Evolutionary conservation across 2,329 filamentous ascomycete genomes (phyloP).

Genomic region (Aspergillus eucalypticola): DNA sequence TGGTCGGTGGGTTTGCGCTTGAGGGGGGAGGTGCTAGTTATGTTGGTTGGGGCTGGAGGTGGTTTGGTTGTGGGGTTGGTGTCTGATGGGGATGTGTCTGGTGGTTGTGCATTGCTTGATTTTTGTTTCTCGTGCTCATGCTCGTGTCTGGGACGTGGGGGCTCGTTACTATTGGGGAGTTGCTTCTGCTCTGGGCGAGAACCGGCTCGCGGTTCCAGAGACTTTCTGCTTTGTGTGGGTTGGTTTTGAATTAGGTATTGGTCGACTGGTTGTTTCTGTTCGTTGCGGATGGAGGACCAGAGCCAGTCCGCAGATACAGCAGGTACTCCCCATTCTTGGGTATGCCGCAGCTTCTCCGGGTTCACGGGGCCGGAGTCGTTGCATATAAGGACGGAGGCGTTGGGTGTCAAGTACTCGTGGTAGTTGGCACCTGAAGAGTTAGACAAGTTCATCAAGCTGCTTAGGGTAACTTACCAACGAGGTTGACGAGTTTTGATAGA

Average conservation of each 20-base stretch:
- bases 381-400: constrained; percentile 77
- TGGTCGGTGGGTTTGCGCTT: constrained; percentile 22
- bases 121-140: neutral
- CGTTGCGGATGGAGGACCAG: constrained; percentile 69
- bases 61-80: neutral
- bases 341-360: constrained; percentile 76
- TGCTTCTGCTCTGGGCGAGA: constrained; percentile 23
- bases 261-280: constrained; percentile 51
- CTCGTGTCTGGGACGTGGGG: neutral
- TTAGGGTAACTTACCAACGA: constrained; percentile 59
- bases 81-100: neutral
- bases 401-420: constrained; percentile 71
- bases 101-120: neutral
- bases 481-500: constrained; percentile 70
- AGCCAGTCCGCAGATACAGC: constrained; percentile 83
- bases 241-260: constrained; percentile 44
- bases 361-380: constrained; percentile 54
- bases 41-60: constrained; percentile 1
- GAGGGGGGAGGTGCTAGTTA: constrained; percentile 5
- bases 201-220: constrained; percentile 21
- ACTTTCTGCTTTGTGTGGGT: constrained; percentile 24
- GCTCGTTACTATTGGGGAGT: constrained; percentile 17
- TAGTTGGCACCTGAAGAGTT: constrained; percentile 66
- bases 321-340: constrained; percentile 72
- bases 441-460: neutral